Conservation (phyloP, 1,139 yeast genomes). For the Diutina neorugosa region DNA sequence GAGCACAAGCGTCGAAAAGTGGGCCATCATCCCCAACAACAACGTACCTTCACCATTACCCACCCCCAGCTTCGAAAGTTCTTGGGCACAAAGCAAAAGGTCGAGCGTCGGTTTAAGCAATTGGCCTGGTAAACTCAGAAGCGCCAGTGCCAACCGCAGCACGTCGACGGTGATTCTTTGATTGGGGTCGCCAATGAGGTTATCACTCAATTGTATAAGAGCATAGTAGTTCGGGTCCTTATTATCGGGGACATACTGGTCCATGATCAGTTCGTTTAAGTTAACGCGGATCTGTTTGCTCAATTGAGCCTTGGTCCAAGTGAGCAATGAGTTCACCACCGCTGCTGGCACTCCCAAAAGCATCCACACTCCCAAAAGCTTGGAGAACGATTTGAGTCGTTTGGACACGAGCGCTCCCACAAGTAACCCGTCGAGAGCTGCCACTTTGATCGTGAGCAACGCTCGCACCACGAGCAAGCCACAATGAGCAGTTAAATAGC, state of each 20-base stretch:
- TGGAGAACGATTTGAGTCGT: constrained; percentile 50
- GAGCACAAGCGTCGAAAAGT: constrained; percentile 63
- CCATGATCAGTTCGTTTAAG: constrained; percentile 52
- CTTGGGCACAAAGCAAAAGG: constrained; percentile 70
- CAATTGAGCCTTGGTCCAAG: constrained; percentile 59
- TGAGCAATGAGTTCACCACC: constrained; percentile 59
- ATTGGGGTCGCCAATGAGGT: constrained; percentile 60
- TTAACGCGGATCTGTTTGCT: constrained; percentile 55
- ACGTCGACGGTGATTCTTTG: constrained; percentile 76
- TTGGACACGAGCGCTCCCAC: constrained; percentile 77
- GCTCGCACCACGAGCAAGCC: constrained; percentile 58
- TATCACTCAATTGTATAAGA: constrained; percentile 41
- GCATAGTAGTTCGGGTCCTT: constrained; percentile 34
- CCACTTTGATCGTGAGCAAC: constrained; percentile 67
- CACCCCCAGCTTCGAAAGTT: constrained; percentile 63
- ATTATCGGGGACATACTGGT: constrained; percentile 55
- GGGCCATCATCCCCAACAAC: constrained; percentile 70
- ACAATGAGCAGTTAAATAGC: constrained; percentile 44
- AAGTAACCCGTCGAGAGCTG: constrained; percentile 74
- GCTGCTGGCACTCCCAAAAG: constrained; percentile 80
- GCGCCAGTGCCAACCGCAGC: constrained; percentile 57
- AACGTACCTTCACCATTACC: constrained; percentile 80
- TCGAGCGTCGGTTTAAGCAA: constrained; percentile 77
- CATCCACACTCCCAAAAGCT: constrained; percentile 69
- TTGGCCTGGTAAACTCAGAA: constrained; percentile 77